These are phyloP conservation scores for Tetrahymena elliotti DNA, from an alignment of 73 alveolate genomes.

Conservation along the genomic window DNA sequence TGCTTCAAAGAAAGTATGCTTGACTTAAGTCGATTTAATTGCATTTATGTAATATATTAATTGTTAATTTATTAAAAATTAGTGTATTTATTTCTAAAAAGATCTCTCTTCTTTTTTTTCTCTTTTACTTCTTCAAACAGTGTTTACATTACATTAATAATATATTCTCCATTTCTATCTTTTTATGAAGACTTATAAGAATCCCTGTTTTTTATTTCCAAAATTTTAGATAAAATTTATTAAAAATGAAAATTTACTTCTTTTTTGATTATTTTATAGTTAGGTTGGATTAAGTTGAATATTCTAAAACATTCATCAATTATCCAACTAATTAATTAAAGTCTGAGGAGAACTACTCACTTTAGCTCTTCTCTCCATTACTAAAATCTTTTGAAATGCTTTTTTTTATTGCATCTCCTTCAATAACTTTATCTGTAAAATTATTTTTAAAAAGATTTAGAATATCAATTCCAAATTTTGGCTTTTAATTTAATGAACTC, in stretches of 20 bases:
- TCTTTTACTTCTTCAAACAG: neutral
- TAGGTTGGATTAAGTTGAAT: neutral
- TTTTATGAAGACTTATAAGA: neutral
- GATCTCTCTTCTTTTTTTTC: neutral
- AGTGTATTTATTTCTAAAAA: neutral
- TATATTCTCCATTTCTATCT: neutral
- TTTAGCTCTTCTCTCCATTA: neutral
- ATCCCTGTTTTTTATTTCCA: neutral
- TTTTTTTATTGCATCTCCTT: neutral
- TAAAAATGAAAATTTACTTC: neutral
- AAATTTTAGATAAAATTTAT: neutral
- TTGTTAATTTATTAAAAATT: neutral
- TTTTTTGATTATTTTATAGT: neutral
- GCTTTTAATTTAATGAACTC: neutral
- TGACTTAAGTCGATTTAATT: neutral
- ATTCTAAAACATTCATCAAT: neutral
- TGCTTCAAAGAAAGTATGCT: neutral
- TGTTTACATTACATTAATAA: neutral
- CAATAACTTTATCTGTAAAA: neutral
- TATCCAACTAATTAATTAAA: neutral
- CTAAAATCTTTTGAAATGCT: neutral
- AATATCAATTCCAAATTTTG: neutral
- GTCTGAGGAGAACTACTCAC: neutral
- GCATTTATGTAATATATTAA: neutral
- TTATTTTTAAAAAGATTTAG: neutral